Evolutionary conservation across 129 eudicot genomes (phyloP).

Genomic region (Centaurea solstitialis): DNA sequence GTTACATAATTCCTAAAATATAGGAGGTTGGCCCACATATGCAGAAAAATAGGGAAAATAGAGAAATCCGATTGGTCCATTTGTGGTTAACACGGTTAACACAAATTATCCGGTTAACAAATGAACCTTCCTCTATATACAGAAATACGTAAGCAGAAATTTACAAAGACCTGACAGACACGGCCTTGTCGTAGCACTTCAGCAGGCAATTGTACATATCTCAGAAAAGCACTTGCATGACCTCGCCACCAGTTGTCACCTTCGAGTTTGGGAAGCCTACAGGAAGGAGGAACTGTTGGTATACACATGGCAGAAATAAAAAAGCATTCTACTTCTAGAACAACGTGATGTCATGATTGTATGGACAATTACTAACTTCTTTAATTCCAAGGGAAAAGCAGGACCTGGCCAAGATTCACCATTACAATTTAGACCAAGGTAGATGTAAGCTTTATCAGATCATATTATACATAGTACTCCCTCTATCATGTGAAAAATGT

Average conservation of each 20-base stretch:
- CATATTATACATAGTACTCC: not conserved
- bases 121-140: too few relatives aligned
- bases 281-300: slow-evolving; percentile 24
- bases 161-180: slow-evolving; percentile 56
- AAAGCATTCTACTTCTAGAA: not conserved
- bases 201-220: slow-evolving; percentile 47
- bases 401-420: not conserved
- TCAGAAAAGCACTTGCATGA: slow-evolving; percentile 77
- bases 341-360: not conserved
- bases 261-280: slow-evolving; percentile 61
- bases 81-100: too few relatives aligned
- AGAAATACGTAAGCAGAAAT: not conserved
- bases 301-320: not conserved
- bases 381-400: not conserved
- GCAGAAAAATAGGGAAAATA: too few relatives aligned
- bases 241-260: slow-evolving; percentile 95
- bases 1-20: too few relatives aligned
- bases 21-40: too few relatives aligned
- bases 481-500: not conserved
- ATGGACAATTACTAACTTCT: not conserved
- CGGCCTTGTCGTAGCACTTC: slow-evolving; percentile 71
- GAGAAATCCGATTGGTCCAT: too few relatives aligned
- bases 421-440: not conserved
- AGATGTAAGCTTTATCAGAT: slow-evolving; percentile 4
- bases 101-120: too few relatives aligned